Conservation (phyloP, 2,329 filamentous ascomycete species). For the Ceratocystis smalleyi region DNA sequence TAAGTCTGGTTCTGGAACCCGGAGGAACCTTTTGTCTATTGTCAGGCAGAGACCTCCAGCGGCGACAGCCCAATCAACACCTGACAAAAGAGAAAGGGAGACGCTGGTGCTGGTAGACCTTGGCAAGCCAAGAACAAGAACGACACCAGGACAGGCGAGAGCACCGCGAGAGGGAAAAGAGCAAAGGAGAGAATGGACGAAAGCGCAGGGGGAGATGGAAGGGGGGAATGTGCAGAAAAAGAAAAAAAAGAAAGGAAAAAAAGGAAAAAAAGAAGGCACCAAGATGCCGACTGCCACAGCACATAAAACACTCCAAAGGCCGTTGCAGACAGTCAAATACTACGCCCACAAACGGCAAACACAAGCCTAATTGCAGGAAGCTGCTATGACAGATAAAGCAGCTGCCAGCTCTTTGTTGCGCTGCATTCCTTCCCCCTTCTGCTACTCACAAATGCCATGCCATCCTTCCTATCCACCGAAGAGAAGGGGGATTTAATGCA, state of each 20-base stretch:
- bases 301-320: not conserved
- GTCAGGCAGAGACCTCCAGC: not conserved
- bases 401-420: constrained; percentile 5
- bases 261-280: not conserved
- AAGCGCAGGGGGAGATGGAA: not conserved
- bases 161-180: not conserved
- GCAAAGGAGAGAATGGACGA: not conserved
- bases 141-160: not conserved
- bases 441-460: not conserved
- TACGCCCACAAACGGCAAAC: not conserved
- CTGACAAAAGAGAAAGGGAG: not conserved
- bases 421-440: constrained; percentile 5
- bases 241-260: not conserved
- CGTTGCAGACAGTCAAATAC: not conserved
- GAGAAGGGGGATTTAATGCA: not conserved
- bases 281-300: not conserved
- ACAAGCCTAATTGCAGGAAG: not conserved
- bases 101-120: not conserved
- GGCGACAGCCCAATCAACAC: no score
- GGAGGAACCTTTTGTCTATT: not conserved
- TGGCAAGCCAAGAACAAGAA: not conserved
- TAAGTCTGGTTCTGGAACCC: not conserved
- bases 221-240: not conserved
- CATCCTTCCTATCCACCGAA: not conserved
- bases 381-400: not conserved